Base-by-base conservation (phyloP, 768 basidiomycete genomes). In the Scleroderma citrinum region DNA sequence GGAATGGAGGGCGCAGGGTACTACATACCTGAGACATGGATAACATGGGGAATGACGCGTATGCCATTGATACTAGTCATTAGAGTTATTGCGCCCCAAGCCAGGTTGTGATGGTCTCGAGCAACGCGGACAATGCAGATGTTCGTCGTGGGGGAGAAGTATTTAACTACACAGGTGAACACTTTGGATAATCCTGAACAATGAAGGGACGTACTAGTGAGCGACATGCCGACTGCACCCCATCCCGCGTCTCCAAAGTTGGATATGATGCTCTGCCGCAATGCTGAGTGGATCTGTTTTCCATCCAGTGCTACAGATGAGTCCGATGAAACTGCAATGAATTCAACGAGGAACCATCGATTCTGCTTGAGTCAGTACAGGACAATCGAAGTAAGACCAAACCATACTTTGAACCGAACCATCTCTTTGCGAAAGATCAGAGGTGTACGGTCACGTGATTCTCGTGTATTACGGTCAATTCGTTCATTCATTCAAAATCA, bases 231-330 rank as follows among this genome's bases (percentile, higher is more conserved):
- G 3, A 93, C 79, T 10, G 84, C 77, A 21, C 91, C 91, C 91
- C 90, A 93, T 5, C 90, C 92, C 0, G 79, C 73, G 60, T 92
- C 89, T 3, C 92, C 92, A 60, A 92, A 93, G 57, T 91, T 82
- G 16, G 63, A 62, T 46, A 88, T 57, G 12, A 90, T 69, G 56
- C 81, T 84, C 59, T 85, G 80, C 58, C 80, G 82, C 29, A 93
- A 61, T 0, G 90, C 82, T 3, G 71, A 63, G 67, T 79, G 89
- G 44, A 93, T 77, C 17, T 77, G 74, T 57, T 81, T 85, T n/a
- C 76, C 73, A 40, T 81, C 81, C 11, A 87, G 59, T 42, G 66
- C 29, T 44, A 64, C 40, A 51, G 47, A 43, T 40, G 20, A 49
- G 35, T 52, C 46, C 35, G 49, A 34, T 19, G 68, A 63, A 8